A percentile compares a stretch with the other conserved stretches of the same genome.
Conservation (phyloP, 179 eudicot genomes). For the Patellifolia procumbens region DNA sequence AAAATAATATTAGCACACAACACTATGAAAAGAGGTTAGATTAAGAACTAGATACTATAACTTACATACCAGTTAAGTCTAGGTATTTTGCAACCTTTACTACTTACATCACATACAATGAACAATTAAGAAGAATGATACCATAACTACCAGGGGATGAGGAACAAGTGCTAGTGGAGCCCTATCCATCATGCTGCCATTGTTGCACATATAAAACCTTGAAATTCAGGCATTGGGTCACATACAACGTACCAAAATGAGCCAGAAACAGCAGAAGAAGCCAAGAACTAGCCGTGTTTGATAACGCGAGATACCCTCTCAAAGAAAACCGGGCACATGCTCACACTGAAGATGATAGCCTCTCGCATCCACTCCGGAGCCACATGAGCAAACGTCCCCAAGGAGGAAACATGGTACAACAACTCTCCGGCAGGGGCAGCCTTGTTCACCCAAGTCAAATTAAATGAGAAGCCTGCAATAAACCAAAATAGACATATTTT, state of each 20-base stretch:
- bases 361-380: conserved; percentile 94
- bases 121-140: background rate
- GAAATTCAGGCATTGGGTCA: background rate
- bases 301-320: conserved; percentile 58
- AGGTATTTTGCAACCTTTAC: background rate
- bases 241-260: conserved; percentile 9
- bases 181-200: background rate
- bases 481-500: background rate
- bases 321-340: conserved; percentile 73
- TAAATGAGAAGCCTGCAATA: conserved; percentile 75
- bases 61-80: background rate
- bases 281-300: conserved; percentile 30
- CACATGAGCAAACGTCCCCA: conserved; percentile 71
- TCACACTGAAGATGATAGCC: conserved; percentile 48
- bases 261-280: background rate
- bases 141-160: background rate
- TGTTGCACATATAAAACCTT: background rate
- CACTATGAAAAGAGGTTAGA: background rate
- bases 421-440: conserved; percentile 41
- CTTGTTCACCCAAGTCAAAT: conserved; percentile 58
- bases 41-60: background rate
- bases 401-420: conserved; percentile 52
- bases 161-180: background rate
- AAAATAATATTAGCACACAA: background rate
- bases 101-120: background rate